Evolutionary conservation across 352 stramenopile species (phyloP), one percentile per base, ranked within the genome.

Genomic region (Pythium volutum): DNA sequence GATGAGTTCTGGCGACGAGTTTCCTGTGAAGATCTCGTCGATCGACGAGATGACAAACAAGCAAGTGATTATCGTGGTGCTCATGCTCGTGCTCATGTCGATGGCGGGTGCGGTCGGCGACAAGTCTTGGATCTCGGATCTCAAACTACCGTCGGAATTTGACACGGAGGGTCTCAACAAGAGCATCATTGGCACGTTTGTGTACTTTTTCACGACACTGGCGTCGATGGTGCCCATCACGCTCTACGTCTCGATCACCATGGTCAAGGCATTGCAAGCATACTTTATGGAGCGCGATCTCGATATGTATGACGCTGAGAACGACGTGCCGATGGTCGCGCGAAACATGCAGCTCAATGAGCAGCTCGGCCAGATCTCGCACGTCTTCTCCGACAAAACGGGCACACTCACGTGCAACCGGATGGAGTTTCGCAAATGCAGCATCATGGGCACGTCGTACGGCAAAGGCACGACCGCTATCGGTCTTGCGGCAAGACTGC

Each of bases 321-420:
- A 65, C 25, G 83, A 83, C 22, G 82, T 77, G 0, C 74, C 69
- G 1, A 87, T 97, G 67, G 74, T 85, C 14, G 94, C 87, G 11
- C 77, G 87, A 42, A 93, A 91, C 69, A 95, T 93, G 79, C 76
- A 88, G 59, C 67, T 96, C 15, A 96, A 96, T 49, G 87, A 96
- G 41, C 82, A 96, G 49, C 70, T 96, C 12, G 87, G 87, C 5
- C 81, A 95, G 52, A 93, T 99, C 48, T 95, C 97, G 46, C 98
- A 99, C 71, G 96, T 99, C 23, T 99, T 99, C 70, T 98, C 81
- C 1, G 86, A 96, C 64, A 96, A 96, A 55, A 96, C 87, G 0
- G 86, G 86, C 18, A 96, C 87, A 1, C 65, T 96, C 1, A 96
- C 87, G 2, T 95, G 86, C 68, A 96, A 96, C 70, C 88, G 87